Conservation (phyloP, 371 early-diverging fungal species). For the Mortierella polycephala region DNA sequence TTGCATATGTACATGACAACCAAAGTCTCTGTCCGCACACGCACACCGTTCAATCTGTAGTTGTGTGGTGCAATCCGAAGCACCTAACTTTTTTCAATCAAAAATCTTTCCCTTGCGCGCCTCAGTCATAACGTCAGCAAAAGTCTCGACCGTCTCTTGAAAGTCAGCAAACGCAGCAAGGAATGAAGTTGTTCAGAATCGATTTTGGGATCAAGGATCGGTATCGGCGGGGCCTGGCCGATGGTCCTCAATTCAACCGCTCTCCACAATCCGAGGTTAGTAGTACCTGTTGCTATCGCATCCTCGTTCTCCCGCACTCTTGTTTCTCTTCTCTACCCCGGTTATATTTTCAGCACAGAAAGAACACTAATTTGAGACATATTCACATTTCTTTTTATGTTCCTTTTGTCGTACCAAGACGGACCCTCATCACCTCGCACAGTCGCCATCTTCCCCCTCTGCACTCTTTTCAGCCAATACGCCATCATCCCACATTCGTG, state of each 20-base stretch:
- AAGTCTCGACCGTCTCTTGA: neutral
- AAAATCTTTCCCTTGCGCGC: neutral
- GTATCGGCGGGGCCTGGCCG: constrained; percentile 42
- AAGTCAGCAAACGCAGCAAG: neutral
- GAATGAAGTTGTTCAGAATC: constrained; percentile 44
- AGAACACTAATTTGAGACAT: neutral
- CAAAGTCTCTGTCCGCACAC: no score
- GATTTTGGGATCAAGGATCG: constrained; percentile 47
- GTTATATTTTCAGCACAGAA: neutral
- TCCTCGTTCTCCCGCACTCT: neutral
- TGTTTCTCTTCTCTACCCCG: neutral
- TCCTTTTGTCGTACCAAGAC: constrained; percentile 9
- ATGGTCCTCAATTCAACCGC: constrained; percentile 19
- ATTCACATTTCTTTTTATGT: neutral
- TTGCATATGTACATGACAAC: no score
- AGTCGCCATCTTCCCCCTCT: constrained; percentile 41
- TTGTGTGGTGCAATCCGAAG: no score
- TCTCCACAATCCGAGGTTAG: constrained; percentile 44
- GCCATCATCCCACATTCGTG: neutral
- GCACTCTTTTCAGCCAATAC: constrained; percentile 34
- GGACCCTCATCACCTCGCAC: constrained; percentile 44
- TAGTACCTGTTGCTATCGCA: neutral
- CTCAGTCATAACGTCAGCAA: neutral
- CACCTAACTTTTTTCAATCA: neutral
- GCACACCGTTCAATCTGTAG: no score